phyloP scores from a whole-genome alignment of 2,329 filamentous ascomycete genomes.

The Aspergillus sp. region DNA sequence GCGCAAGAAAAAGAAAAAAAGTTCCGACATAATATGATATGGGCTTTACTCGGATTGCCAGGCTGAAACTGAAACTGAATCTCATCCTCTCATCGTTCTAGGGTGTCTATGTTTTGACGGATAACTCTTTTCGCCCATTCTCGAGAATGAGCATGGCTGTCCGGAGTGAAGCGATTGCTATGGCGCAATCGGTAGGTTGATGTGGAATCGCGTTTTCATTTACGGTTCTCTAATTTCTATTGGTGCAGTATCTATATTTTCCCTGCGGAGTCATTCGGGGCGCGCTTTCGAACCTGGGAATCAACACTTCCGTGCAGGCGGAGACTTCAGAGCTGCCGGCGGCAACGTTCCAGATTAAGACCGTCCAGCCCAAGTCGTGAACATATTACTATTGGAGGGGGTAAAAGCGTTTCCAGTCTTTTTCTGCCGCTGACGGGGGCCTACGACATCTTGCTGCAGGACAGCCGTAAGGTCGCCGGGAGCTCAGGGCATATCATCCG shows the following conservation, averaged over 20 bases:
- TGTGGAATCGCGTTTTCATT: not conserved
- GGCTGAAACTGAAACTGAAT: too few relatives aligned
- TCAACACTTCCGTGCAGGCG: slow-evolving; percentile 83
- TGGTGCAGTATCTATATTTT: slow-evolving; percentile 75
- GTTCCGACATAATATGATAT: too few relatives aligned
- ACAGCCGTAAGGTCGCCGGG: not conserved
- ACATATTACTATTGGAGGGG: slow-evolving; percentile 4
- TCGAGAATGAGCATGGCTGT: slow-evolving; percentile 79
- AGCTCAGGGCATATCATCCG: not conserved
- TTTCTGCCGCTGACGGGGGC: not conserved
- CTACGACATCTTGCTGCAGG: not conserved
- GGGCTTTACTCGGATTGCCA: too few relatives aligned
- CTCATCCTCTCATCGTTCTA: slow-evolving; percentile 23
- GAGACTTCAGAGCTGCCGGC: slow-evolving; percentile 79
- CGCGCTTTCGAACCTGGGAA: slow-evolving; percentile 83
- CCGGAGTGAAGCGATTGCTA: slow-evolving; percentile 61
- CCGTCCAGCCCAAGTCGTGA: slow-evolving; percentile 59
- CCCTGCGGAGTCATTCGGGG: slow-evolving; percentile 88
- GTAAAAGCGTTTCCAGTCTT: not conserved
- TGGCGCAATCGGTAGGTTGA: slow-evolving; percentile 66
- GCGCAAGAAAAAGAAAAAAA: not conserved
- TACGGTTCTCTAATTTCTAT: not conserved
- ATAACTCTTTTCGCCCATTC: slow-evolving; percentile 83
- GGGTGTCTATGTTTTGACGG: slow-evolving; percentile 94
- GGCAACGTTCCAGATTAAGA: slow-evolving; percentile 95